Base-by-base conservation (phyloP, 2,329 filamentous ascomycete species). In the Hymenoscyphus scutula region DNA sequence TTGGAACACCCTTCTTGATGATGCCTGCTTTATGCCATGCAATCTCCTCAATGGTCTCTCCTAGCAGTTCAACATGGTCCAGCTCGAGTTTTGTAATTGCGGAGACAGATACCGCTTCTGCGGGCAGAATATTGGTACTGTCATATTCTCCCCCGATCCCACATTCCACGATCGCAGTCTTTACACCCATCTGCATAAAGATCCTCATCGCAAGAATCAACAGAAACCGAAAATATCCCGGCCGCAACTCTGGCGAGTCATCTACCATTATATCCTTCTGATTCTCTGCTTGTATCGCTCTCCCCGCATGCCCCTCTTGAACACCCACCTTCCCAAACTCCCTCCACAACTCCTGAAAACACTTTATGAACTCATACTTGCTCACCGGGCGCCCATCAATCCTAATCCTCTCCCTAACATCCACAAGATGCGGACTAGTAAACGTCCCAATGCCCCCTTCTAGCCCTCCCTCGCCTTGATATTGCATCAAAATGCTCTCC, bases 61-160 rank as follows among this genome's bases (percentile, higher is more conserved):
- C 93, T 38, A 97, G 80, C 82, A 96, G 87, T 4, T 83, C 86
- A 0, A 89, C 87, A 75, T 97, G 93, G 70, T 97, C 93, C 64
- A 97, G 89, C 3, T 91, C 92, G 53, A 97, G 76, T 71, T 89
- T 92, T 23, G 92, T 88, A 41, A 97, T 87, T 0, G 87, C 88
- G 6, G 84, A 87, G 0, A 92, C 89, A 13, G 84, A 81, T 11
- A 82, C 79, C 0, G 77, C 61, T 0, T 81, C 80, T 11, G 76
- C 73, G 59, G 81, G 78, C 5, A 99, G 76, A 25, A 98, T 84
- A 72, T 98, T 98, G 10, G 95, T 99, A 30, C 90, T 89, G 73
- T 98, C 94, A 71, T 92, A 92, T 77, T 97, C 91, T 56, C 93
- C 95, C 17, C 95, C 95, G 66, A 98, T 96, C 0, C 95, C 95